phyloP scores from a whole-genome alignment of 805 yeast species.

The Danielia oregonensis region DNA sequence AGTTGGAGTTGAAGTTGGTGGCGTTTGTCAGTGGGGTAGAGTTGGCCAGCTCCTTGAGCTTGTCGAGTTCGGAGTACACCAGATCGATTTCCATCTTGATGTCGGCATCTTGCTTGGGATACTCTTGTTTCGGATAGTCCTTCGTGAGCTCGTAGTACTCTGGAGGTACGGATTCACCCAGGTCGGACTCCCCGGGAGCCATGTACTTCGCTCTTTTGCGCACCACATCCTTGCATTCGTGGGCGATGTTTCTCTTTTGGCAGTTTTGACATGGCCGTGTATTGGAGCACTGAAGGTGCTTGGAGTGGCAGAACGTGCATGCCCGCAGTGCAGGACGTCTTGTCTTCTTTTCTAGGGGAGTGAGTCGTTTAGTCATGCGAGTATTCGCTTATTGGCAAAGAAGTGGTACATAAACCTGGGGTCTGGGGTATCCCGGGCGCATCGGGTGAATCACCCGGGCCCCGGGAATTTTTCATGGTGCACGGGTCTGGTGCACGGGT shows the following conservation, averaged over 20 bases:
- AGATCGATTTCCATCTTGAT: background rate
- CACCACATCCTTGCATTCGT: conserved; percentile 54
- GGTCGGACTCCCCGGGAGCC: conserved; percentile 7
- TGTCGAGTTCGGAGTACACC: background rate
- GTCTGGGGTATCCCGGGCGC: conserved; percentile 23
- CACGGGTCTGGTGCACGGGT: too few relatives aligned
- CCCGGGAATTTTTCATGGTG: too few relatives aligned
- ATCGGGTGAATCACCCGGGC: too few relatives aligned
- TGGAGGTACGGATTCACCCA: background rate
- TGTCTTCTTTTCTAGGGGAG: conserved; percentile 47
- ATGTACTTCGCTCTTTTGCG: conserved; percentile 48
- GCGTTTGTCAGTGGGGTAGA: conserved; percentile 13
- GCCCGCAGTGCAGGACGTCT: conserved; percentile 67
- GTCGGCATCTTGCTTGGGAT: background rate
- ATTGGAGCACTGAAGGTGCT: conserved; percentile 70
- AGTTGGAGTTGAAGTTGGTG: conserved; percentile 37
- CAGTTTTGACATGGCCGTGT: conserved; percentile 73
- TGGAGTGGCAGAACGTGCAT: conserved; percentile 67
- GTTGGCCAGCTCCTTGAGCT: conserved; percentile 5
- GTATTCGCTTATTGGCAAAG: background rate
- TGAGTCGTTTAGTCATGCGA: conserved; percentile 63
- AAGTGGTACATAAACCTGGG: conserved; percentile 15
- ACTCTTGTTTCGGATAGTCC: background rate
- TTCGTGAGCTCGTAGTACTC: background rate
- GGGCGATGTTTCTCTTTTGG: conserved; percentile 53